Conservation (phyloP, 805 yeast genomes). For the Myxozyma monticola region DNA sequence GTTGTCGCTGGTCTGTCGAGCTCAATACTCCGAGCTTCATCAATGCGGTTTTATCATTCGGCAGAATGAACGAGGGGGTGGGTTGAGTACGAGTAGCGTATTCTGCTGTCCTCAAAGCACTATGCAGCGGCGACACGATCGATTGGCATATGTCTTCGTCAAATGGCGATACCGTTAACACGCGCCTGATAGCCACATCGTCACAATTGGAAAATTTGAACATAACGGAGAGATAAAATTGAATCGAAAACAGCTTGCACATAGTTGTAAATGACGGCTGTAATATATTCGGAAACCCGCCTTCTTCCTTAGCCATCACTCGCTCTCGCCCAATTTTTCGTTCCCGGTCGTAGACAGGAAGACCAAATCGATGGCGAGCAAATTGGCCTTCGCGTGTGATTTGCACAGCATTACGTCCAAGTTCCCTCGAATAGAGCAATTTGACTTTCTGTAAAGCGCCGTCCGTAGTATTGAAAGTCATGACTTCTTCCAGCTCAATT, state of each 20-base stretch:
- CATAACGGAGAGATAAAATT: constrained; percentile 38
- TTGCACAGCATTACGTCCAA: constrained; percentile 31
- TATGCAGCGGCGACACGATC: constrained; percentile 1
- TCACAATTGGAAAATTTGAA: constrained; percentile 42
- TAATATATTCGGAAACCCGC: constrained; percentile 41
- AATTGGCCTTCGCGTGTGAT: constrained; percentile 34
- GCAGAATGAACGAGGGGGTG: neutral
- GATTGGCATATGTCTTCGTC: constrained; percentile 38
- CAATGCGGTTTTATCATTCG: constrained; percentile 1
- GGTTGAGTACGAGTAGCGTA: constrained; percentile 8
- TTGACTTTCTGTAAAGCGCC: constrained; percentile 38
- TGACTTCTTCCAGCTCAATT: constrained; percentile 41
- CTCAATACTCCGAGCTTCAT: constrained; percentile 2
- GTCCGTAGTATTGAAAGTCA: constrained; percentile 38
- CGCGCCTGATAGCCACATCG: constrained; percentile 41
- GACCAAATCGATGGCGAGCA: constrained; percentile 34
- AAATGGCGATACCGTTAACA: constrained; percentile 41
- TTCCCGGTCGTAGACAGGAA: constrained; percentile 36
- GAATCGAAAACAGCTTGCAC: constrained; percentile 39
- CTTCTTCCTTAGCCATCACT: constrained; percentile 35
- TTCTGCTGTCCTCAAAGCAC: neutral
- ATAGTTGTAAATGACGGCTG: constrained; percentile 40
- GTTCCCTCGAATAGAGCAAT: constrained; percentile 36
- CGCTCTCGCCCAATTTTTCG: constrained; percentile 31
- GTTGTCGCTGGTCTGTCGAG: neutral